These are phyloP conservation scores for Pythium graminicola DNA, from an alignment of 352 stramenopile species.

Conservation along the genomic window DNA sequence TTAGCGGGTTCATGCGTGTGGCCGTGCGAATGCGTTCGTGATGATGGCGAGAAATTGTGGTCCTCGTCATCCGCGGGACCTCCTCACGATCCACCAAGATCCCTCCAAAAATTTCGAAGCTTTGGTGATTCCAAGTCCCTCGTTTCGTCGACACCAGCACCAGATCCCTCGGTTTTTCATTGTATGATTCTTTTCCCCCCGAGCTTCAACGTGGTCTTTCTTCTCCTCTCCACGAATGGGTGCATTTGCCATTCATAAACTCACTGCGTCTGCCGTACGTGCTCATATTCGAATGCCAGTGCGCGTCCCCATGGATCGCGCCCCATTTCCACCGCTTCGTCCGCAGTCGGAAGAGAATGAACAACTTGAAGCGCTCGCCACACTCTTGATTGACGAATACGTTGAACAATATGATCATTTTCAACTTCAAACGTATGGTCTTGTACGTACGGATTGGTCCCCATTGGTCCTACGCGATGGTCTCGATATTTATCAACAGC, in stretches of 20 bases:
- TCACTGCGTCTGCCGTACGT: not conserved
- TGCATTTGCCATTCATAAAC: not conserved
- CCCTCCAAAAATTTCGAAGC: not conserved
- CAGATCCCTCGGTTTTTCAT: not conserved
- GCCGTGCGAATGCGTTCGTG: no score
- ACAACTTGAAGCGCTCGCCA: slow-evolving; percentile 17
- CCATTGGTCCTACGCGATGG: slow-evolving; percentile 3
- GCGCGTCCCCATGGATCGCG: slow-evolving; percentile 13
- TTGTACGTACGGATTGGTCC: slow-evolving; percentile 4
- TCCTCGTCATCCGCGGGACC: not conserved
- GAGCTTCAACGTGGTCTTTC: not conserved
- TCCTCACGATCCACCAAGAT: not conserved
- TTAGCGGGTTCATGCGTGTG: no score
- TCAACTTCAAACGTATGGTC: slow-evolving; percentile 15
- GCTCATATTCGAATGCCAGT: slow-evolving; percentile 5
- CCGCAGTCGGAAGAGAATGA: slow-evolving; percentile 15
- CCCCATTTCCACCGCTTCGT: slow-evolving; percentile 19
- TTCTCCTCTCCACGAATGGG: not conserved
- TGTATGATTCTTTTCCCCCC: not conserved
- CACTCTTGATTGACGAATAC: slow-evolving; percentile 19
- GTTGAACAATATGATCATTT: slow-evolving; percentile 15
- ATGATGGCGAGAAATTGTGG: no score
- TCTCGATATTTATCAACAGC: slow-evolving; percentile 18
- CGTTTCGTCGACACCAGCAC: not conserved
- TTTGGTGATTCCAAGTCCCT: not conserved